A percentile compares a stretch with the other conserved stretches of the same genome.
These are phyloP conservation scores for Pleurotus giganteus DNA, from an alignment of 768 basidiomycete species.

Conservation along the genomic window DNA sequence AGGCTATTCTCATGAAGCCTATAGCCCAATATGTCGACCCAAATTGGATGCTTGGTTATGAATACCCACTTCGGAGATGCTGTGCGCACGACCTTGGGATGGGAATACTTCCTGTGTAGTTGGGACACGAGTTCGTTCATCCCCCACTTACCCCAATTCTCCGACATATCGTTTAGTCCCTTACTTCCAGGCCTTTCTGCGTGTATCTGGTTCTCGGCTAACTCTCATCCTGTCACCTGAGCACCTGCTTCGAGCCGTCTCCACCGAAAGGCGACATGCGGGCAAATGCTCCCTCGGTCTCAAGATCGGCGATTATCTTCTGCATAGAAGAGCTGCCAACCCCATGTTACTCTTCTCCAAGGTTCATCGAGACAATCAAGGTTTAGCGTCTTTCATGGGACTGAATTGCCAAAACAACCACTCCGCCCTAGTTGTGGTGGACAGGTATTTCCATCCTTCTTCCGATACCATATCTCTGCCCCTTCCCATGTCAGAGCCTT, in stretches of 20 bases:
- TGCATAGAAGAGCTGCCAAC: background rate
- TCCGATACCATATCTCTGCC: background rate
- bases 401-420: background rate
- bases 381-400: background rate
- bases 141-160: too few species aligned
- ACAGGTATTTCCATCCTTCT: background rate
- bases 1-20: constrained; percentile 1
- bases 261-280: background rate
- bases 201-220: too few species aligned
- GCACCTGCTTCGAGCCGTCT: background rate
- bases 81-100: background rate
- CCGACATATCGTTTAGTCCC: too few species aligned
- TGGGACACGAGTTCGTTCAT: too few species aligned
- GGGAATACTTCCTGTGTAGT: background rate
- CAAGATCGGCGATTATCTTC: background rate
- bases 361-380: background rate
- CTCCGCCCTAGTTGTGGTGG: background rate
- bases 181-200: too few species aligned
- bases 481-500: background rate
- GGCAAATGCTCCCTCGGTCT: background rate
- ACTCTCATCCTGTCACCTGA: background rate
- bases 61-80: background rate
- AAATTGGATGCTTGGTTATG: background rate
- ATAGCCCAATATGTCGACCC: background rate
- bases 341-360: background rate